phyloP scores from a whole-genome alignment of 805 yeast genomes.

The Yamadazyma nakazawae region DNA sequence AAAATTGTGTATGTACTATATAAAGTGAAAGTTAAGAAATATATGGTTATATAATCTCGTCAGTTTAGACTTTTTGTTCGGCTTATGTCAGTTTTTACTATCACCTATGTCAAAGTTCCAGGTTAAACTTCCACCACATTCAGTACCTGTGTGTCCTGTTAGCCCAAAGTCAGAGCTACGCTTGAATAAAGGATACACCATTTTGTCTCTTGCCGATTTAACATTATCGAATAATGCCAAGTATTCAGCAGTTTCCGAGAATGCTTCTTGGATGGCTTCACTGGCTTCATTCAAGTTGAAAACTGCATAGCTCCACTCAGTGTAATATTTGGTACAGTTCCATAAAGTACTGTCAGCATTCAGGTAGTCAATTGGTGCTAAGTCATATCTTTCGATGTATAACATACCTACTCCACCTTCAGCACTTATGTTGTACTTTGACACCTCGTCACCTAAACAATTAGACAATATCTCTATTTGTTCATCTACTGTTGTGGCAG shows the following conservation, averaged over 20 bases:
- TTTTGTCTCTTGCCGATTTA: neutral
- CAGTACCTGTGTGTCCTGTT: neutral
- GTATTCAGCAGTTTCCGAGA: neutral
- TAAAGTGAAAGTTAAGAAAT: neutral
- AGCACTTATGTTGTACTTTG: neutral
- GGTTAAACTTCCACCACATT: neutral
- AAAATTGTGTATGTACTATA: neutral
- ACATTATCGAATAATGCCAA: neutral
- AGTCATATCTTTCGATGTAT: neutral
- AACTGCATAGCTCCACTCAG: neutral
- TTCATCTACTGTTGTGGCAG: slow-evolving; percentile 1
- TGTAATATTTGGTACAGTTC: neutral
- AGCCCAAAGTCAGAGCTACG: neutral
- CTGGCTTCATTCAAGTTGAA: neutral
- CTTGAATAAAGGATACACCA: neutral
- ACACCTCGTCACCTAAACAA: neutral
- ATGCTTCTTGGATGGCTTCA: neutral
- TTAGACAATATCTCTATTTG: neutral
- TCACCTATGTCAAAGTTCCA: neutral
- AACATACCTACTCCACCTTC: slow-evolving; percentile 1
- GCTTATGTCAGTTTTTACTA: neutral
- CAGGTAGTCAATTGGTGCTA: neutral
- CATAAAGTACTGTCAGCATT: neutral
- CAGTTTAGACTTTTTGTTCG: neutral
- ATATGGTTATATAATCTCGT: neutral